Conservation (phyloP, 176 grass and related monocot species). For the Oropetium thomaeum region DNA sequence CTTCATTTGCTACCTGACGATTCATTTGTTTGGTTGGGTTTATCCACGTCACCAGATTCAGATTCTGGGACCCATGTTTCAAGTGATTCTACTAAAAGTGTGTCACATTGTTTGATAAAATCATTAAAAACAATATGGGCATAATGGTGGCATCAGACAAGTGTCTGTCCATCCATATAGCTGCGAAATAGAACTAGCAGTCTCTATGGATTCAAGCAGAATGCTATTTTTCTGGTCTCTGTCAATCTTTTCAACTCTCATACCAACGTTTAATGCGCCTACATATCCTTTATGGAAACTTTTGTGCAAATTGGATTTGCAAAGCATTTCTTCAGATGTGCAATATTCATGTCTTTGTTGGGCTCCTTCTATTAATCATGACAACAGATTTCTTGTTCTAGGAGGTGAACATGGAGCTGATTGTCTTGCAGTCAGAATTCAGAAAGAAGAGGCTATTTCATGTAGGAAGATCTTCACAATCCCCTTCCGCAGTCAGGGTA, state of each 20-base stretch:
- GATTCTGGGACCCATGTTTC: conserved; percentile 41
- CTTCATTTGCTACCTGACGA: conserved; percentile 69
- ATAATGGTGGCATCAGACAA: conserved; percentile 66
- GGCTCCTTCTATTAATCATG: conserved; percentile 61
- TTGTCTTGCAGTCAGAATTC: conserved; percentile 63
- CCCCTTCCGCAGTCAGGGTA: conserved; percentile 40
- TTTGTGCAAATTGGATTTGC: conserved; percentile 55
- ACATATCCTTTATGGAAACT: conserved; percentile 72
- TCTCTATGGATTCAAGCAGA: conserved; percentile 80
- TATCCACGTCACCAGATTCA: conserved; percentile 50
- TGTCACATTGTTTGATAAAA: conserved; percentile 38
- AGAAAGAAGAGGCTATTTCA: conserved; percentile 45
- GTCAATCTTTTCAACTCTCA: conserved; percentile 64
- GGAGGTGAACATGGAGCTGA: conserved; percentile 69
- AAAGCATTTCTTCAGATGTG: conserved; percentile 42
- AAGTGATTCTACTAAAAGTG: conserved; percentile 36
- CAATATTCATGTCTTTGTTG: conserved; percentile 79
- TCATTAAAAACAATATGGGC: conserved; percentile 65
- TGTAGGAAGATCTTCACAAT: conserved; percentile 70
- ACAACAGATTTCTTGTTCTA: conserved; percentile 74
- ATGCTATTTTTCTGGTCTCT: conserved; percentile 84
- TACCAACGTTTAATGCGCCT: conserved; percentile 44
- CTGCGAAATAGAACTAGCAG: conserved; percentile 69
- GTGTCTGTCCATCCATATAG: conserved; percentile 64
- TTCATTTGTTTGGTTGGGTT: conserved; percentile 47